These are phyloP conservation scores for Pulicaria dysenterica DNA, from an alignment of 129 eudicot species.

Conservation along the genomic window DNA sequence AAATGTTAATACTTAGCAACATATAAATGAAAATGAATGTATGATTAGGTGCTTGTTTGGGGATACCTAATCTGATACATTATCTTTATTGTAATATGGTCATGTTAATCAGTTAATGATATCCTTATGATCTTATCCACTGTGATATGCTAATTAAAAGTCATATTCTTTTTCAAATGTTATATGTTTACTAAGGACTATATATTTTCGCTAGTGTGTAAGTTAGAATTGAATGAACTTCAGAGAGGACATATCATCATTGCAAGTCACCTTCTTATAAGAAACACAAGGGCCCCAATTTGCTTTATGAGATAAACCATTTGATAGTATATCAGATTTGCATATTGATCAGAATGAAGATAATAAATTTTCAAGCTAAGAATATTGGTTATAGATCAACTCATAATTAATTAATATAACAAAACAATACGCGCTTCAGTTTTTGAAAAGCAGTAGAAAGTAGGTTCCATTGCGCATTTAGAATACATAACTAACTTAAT, in stretches of 20 bases:
- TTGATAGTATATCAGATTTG: not conserved
- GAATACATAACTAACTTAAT: not conserved
- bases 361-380: not conserved
- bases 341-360: not conserved
- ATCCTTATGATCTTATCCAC: not conserved
- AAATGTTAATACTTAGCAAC: slow-evolving; percentile 5
- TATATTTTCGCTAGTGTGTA: not conserved
- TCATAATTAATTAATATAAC: not conserved
- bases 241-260: not conserved
- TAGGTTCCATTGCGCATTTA: no score
- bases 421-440: not conserved
- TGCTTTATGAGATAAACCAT: not conserved
- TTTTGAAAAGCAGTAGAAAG: not conserved
- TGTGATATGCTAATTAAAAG: slow-evolving; percentile 1
- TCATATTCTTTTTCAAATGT: not conserved
- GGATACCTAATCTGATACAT: not conserved
- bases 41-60: slow-evolving; percentile 1
- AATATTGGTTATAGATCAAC: not conserved
- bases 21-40: not conserved
- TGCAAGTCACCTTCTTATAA: not conserved
- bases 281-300: not conserved
- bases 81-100: no score
- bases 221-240: not conserved
- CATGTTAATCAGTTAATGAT: not conserved
- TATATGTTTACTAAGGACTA: not conserved